Evolutionary conservation across 768 basidiomycete genomes (phyloP).

Genomic region (Suillus paluster): DNA sequence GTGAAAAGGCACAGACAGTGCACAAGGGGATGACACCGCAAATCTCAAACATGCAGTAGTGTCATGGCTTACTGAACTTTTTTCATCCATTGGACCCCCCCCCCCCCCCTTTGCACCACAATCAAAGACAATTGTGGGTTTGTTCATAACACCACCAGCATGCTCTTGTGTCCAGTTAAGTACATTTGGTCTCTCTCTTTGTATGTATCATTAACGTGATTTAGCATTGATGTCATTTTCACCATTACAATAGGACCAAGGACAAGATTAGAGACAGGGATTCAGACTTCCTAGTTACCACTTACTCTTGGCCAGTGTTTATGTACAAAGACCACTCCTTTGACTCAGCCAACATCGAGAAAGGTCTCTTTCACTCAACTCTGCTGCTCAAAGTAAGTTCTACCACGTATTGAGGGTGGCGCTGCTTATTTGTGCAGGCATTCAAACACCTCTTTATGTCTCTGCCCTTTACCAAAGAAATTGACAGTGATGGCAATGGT

Average conservation of each 20-base stretch:
- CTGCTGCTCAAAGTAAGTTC: conserved; percentile 19
- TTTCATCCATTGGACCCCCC: too few relatives aligned
- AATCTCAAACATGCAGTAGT: too few relatives aligned
- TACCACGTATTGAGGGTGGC: neutral
- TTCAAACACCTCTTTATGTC: conserved; percentile 17
- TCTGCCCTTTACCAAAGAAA: conserved; percentile 13
- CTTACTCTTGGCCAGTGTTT: conserved; percentile 3
- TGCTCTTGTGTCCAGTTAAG: too few relatives aligned
- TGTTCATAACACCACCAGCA: too few relatives aligned
- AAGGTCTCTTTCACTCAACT: conserved; percentile 16
- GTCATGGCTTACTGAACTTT: too few relatives aligned
- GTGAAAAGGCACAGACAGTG: too few relatives aligned
- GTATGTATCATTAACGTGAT: too few relatives aligned
- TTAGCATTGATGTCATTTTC: too few relatives aligned
- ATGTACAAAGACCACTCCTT: conserved; percentile 13
- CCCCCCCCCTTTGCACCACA: too few relatives aligned
- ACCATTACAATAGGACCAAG: neutral
- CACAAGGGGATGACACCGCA: too few relatives aligned
- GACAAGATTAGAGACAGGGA: neutral
- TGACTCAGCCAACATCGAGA: conserved; percentile 13
- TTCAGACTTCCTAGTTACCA: neutral
- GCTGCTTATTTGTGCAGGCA: conserved; percentile 9
- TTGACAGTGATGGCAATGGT: neutral
- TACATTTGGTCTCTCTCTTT: too few relatives aligned
- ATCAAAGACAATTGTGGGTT: too few relatives aligned